Evolutionary conservation across 1,284 basidiomycete species (phyloP), one percentile per base, ranked within the genome.

Genomic region (Cystobasidium pallidum): DNA sequence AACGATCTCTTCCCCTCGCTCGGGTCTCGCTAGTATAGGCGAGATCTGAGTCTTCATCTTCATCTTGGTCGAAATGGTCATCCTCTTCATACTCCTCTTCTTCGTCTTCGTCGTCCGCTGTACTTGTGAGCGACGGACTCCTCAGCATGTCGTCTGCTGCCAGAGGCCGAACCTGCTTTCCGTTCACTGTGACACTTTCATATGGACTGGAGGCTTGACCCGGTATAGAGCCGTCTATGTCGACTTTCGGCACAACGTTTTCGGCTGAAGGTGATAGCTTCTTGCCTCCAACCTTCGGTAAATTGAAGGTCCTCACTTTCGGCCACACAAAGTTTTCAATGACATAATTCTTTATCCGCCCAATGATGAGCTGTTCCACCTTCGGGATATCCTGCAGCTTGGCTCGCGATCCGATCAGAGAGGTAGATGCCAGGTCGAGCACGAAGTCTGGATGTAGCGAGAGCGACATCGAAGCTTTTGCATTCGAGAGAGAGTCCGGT

Each of bases 301-400:
- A 75, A 6, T 81, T 80, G 45, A 85, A 76, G 8, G 80, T 81
- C 73, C 83, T 78, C 67, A 82, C 82, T 52, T 81, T 78, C 19
- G 85, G 85, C 81, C 83, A 83, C 30, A 85, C 85, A 62, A 85
- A 78, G 3, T 82, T 81, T 70, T 85, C 83, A 73, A 83, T 81
- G 19, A 86, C 82, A 61, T 81, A 82, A 1, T 80, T 80, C 32
- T 85, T 80, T 0, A 86, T 76, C 2, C 85, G 81, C 3, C 82
- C 82, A 1, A 84, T 76, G 64, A 86, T 81, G 34, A 86, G 81
- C 76, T 86, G 85, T 74, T 86, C 85, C 49, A 86, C 83, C 77
- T 86, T 86, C 11, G 86, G 86, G 1, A 86, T 83, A 75, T 86
- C 85, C 74, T 86, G 84, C 21, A 86, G 79, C 78, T 86, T 86